phyloP scores from a whole-genome alignment of 1,139 yeast species.

The Suhomyces terraborum region DNA sequence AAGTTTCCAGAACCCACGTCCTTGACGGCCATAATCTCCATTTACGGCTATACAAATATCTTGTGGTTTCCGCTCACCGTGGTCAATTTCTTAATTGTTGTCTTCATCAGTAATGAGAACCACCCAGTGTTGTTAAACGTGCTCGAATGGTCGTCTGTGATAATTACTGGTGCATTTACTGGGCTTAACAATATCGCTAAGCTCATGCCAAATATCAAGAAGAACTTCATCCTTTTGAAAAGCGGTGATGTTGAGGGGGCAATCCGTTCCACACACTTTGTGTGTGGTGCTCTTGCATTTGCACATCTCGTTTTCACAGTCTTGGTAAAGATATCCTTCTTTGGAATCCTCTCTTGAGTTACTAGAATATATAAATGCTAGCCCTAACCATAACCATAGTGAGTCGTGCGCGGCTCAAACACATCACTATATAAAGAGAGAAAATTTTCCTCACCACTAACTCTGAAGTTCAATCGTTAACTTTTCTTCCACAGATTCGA shows the following conservation, averaged over 20 bases:
- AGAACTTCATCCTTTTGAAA: conserved; percentile 34
- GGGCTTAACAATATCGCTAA: conserved; percentile 50
- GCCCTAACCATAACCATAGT: conserved; percentile 6
- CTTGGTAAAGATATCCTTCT: conserved; percentile 51
- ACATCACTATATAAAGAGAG: conserved; percentile 8
- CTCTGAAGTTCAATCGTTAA: conserved; percentile 1
- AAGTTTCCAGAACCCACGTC: conserved; percentile 45
- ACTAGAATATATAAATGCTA: background rate
- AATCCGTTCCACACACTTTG: conserved; percentile 22
- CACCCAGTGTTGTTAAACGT: conserved; percentile 37
- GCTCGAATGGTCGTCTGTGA: conserved; percentile 51
- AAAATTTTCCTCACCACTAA: conserved; percentile 11
- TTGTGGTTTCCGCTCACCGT: conserved; percentile 80
- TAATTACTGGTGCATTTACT: conserved; percentile 47
- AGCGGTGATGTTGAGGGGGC: conserved; percentile 28
- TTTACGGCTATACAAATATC: conserved; percentile 78
- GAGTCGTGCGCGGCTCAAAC: conserved; percentile 12
- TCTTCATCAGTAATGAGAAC: conserved; percentile 41
- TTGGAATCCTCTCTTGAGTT: conserved; percentile 35
- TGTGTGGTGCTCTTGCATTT: conserved; percentile 33
- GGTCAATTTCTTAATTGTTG: conserved; percentile 51
- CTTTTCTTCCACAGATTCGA: conserved; percentile 4
- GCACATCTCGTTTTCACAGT: conserved; percentile 48
- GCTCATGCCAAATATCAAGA: conserved; percentile 43
- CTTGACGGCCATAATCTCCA: conserved; percentile 50